Evolutionary conservation across 176 grass and related monocot species (phyloP).

Genomic region (Thalia dealbata): DNA sequence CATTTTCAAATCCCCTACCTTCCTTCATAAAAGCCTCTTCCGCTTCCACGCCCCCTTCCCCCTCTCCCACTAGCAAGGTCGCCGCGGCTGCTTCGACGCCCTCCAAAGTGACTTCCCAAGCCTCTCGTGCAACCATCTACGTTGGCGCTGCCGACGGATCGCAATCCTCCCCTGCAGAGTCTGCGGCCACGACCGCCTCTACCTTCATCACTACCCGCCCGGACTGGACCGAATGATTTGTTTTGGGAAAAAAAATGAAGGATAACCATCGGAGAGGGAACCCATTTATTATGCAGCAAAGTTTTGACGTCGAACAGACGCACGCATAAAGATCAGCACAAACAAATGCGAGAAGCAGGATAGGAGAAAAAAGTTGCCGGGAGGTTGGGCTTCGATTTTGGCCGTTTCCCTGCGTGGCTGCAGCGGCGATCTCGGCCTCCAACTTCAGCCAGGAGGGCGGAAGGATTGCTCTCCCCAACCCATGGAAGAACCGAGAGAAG

Average conservation of each 20-base stretch:
- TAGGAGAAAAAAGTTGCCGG: neutral
- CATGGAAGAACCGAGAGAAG: neutral
- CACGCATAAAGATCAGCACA: neutral
- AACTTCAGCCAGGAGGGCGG: conserved; percentile 5
- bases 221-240: neutral
- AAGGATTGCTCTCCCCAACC: conserved; percentile 9
- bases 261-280: neutral
- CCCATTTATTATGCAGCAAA: neutral
- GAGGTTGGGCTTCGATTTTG: neutral
- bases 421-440: neutral
- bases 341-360: neutral
- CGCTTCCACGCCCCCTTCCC: conserved; percentile 14
- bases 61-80: conserved; percentile 5
- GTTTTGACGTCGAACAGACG: neutral
- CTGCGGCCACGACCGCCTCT: conserved; percentile 12
- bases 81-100: conserved; percentile 9
- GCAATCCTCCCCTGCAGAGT: neutral
- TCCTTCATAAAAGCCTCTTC: conserved; percentile 14
- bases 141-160: neutral
- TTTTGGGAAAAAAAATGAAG: neutral
- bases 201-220: conserved; percentile 3
- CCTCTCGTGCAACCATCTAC: neutral
- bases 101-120: conserved; percentile 1
- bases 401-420: neutral
- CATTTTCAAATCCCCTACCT: conserved; percentile 1